Base-by-base conservation (phyloP, 352 stramenopile genomes). In the Pythium sukuiense region DNA sequence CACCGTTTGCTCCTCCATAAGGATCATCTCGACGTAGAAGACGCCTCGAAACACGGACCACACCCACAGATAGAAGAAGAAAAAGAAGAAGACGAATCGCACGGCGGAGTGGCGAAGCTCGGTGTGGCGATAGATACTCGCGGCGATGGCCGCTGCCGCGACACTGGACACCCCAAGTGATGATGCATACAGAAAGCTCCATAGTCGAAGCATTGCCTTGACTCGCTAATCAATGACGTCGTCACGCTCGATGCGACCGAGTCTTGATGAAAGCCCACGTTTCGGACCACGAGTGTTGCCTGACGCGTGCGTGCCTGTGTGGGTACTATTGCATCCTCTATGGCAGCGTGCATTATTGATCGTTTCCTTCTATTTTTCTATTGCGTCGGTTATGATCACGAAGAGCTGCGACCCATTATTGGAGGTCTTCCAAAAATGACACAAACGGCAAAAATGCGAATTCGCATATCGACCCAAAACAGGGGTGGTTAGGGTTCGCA, bases 61-160 rank as follows among this genome's bases (percentile, higher is more conserved):
- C 26, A 88, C 67, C 77, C 71, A 83, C 61, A 81, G 61, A 70
- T 85, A 86, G 61, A 81, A 76, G 70, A 88, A 86, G 58, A 86
- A 83, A 52, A 72, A 83, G 67, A 85, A 76, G 63, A 86, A 69
- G 12, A 86, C 66, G 67, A 76, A 85, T 49, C 70, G 74, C 39
- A 83, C 74, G 12, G 73, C 76, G 13, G 79, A 88, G 41, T 71
- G 53, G 49, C 68, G 72, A 56, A 79, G 53, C 50, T 83, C 73
- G 6, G 67, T 74, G 53, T 81, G 70, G 46, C 43, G 65, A 52
- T 79, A 79, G 30, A 85, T 70, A 11, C 61, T 59, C 24, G 61
- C 70, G 2, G 76, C 70, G 52, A 85, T 76, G 18, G 61, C 59
- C 26, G 63, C 78, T n/a, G 74, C 74, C n/a, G 79, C 68, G 26